Base-by-base conservation (phyloP, 768 basidiomycete species). In the Trametes cinnabarina region DNA sequence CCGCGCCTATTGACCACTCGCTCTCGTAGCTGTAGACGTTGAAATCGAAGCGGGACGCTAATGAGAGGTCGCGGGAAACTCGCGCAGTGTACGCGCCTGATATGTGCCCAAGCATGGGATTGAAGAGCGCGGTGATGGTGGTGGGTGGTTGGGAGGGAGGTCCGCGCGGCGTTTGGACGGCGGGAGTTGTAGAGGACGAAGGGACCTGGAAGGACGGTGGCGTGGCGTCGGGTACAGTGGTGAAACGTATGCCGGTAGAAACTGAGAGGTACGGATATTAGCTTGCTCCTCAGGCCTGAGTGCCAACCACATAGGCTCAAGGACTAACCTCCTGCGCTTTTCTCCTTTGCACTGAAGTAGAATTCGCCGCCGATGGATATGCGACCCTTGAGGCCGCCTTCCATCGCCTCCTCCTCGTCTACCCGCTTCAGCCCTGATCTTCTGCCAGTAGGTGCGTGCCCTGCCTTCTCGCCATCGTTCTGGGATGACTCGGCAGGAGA, bases 1-100 rank as follows among this genome's bases (percentile, higher is more conserved):
- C 95, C 1, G 90, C 88, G 3, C 96, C 96, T 76, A 98, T 83
- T 10, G 92, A 88, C 88, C 94, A 90, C 70, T 98, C 95, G 71
- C 92, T 94, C 64, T 96, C 93, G 71, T 94, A 98, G 72, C 92
- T 94, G 70, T 98, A 97, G 25, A 95, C 83, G 67, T 98, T 98
- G 74, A 98, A 94, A 69, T 98, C 94, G 68, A 95, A 98, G 20
- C 92, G 85, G 0, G 92, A 89, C 48, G 91, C 91, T 19, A 98
- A 70, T 0, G 92, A 85, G 40, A 98, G 82, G 69, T 96, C 91
- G 12, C 82, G 82, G 5, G 91, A 90, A 9, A 92, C 87, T 51
- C 87, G 89, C 2, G 95, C 92, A 0, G 93, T 88, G 69, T 98
- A 98, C 35, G 95, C 93, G 7, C 89, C 81, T 2, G 92, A 92